These are phyloP conservation scores for Hemileccinum impolitum DNA, from an alignment of 768 basidiomycete genomes.

Conservation along the genomic window DNA sequence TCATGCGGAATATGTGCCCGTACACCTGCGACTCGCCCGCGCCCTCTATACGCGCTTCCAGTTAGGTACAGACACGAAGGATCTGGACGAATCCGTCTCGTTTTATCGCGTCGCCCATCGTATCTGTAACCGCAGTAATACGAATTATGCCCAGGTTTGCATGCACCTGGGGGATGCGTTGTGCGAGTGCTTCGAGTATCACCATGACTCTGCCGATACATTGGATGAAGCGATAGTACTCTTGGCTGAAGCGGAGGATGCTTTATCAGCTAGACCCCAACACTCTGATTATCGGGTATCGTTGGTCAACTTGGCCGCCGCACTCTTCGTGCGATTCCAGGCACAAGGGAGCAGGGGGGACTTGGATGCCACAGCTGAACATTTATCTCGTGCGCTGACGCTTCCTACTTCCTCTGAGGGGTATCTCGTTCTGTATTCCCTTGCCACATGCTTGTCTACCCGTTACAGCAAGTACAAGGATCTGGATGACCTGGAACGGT, in stretches of 20 bases:
- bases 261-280: conserved; percentile 1
- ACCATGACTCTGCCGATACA: background rate
- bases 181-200: conserved; percentile 8
- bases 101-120: conserved; percentile 12
- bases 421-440: background rate
- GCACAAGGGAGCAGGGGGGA: conserved; percentile 6
- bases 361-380: conserved; percentile 16
- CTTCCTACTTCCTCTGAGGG: conserved; percentile 8
- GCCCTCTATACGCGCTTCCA: conserved; percentile 21
- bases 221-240: conserved; percentile 26
- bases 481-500: conserved; percentile 14
- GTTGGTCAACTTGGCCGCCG: conserved; percentile 8
- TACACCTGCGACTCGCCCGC: conserved; percentile 11
- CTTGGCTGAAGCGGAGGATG: conserved; percentile 18
- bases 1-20: conserved; percentile 7
- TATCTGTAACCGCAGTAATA: conserved; percentile 5
- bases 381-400: conserved; percentile 5
- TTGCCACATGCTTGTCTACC: conserved; percentile 13
- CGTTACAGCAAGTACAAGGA: conserved; percentile 4
- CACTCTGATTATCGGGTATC: conserved; percentile 2
- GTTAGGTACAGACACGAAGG: background rate
- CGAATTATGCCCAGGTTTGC: conserved; percentile 7
- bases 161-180: conserved; percentile 19
- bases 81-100: conserved; percentile 25
- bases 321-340: conserved; percentile 17